Percentiles rank a stretch among this genome's conserved stretches.
phyloP scores from a whole-genome alignment of 2,329 filamentous ascomycete genomes.

The Colletotrichum endophyticum region DNA sequence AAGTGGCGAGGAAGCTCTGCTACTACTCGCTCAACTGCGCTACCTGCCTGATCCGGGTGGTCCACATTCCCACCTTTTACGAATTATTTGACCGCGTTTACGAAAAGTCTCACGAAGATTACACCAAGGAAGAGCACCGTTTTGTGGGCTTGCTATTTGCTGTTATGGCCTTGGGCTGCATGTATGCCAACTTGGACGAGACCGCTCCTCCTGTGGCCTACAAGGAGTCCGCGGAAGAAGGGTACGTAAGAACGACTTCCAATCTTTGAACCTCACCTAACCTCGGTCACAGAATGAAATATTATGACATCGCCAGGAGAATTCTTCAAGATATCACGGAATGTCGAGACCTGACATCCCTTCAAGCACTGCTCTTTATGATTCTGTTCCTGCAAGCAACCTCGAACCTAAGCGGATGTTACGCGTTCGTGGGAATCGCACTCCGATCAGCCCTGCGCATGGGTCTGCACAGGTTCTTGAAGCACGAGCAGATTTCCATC shows the following conservation, averaged over 20 bases:
- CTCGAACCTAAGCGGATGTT: slow-evolving; percentile 79
- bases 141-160: slow-evolving; percentile 76
- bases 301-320: slow-evolving; percentile 71
- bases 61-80: slow-evolving; percentile 85
- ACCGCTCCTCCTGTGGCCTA: slow-evolving; percentile 53
- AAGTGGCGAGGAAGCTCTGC: slow-evolving; percentile 57
- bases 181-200: slow-evolving; percentile 68
- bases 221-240: slow-evolving; percentile 58
- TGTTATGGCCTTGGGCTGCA: slow-evolving; percentile 73
- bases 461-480: slow-evolving; percentile 76
- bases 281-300: slow-evolving; percentile 65
- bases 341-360: slow-evolving; percentile 74
- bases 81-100: slow-evolving; percentile 80
- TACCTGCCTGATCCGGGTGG: slow-evolving; percentile 68
- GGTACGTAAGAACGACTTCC: slow-evolving; percentile 41
- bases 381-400: slow-evolving; percentile 82
- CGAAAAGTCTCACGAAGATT: slow-evolving; percentile 66
- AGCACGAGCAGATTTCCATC: slow-evolving; percentile 65
- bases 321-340: slow-evolving; percentile 70
- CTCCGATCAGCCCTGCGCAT: slow-evolving; percentile 77
- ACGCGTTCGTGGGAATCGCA: slow-evolving; percentile 80
- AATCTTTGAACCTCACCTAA: slow-evolving; percentile 22
- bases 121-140: slow-evolving; percentile 67
- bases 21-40: slow-evolving; percentile 62
- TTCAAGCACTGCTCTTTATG: slow-evolving; percentile 81